These are phyloP conservation scores for Phlebiopsis gigantea DNA, from an alignment of 768 basidiomycete species.

Conservation along the genomic window DNA sequence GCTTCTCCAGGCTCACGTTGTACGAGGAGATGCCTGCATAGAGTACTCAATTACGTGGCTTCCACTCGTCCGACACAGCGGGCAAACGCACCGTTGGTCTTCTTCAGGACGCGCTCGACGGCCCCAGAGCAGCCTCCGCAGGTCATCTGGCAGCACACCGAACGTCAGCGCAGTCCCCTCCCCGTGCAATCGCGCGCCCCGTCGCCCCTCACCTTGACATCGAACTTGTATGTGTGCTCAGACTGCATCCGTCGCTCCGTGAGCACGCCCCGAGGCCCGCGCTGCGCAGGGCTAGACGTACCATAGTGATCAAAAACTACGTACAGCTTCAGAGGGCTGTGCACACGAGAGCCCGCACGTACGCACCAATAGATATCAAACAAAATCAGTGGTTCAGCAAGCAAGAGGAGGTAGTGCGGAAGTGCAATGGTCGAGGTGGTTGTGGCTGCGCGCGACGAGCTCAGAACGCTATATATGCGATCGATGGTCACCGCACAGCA, in stretches of 20 bases:
- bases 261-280: not conserved
- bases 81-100: conserved; percentile 46
- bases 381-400: not conserved
- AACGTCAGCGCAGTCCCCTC: not conserved
- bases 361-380: conserved; percentile 1
- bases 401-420: not conserved
- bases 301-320: conserved; percentile 10
- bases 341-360: not conserved
- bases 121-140: conserved; percentile 86
- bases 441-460: not conserved
- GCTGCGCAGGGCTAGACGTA: conserved; percentile 4
- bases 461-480: not conserved
- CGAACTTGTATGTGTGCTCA: conserved; percentile 62
- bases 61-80: not conserved
- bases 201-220: conserved; percentile 61
- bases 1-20: conserved; percentile 59
- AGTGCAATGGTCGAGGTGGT: not conserved
- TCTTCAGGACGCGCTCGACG: conserved; percentile 67
- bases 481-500: conserved; percentile 3
- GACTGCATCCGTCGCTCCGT: conserved; percentile 15
- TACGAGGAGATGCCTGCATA: conserved; percentile 50
- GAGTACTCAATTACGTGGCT: not conserved
- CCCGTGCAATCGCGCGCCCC: too few species aligned
- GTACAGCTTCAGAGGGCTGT: not conserved
- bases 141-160: conserved; percentile 59